Evolutionary conservation across 441 rosid species (phyloP).

Genomic region (Sinapis alba): DNA sequence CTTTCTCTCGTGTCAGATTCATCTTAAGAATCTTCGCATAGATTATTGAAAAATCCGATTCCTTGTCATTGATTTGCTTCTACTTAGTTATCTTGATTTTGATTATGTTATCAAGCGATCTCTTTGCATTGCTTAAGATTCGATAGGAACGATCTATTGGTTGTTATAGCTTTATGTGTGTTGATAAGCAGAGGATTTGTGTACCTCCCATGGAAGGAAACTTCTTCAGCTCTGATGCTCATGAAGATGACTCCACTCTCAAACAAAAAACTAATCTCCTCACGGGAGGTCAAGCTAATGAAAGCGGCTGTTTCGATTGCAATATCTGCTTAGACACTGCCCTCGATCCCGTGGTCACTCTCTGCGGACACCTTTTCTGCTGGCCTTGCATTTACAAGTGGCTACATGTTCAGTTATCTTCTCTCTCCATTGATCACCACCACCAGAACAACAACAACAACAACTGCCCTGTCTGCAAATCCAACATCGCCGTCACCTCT

Average conservation of each 20-base stretch:
- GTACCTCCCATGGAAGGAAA: slow-evolving; percentile 43
- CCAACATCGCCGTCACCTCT: slow-evolving; percentile 66
- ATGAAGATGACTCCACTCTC: slow-evolving; percentile 37
- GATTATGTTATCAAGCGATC: too few species aligned
- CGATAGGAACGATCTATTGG: too few species aligned
- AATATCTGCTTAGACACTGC: slow-evolving; percentile 82
- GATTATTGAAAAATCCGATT: too few species aligned
- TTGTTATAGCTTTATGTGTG: too few species aligned
- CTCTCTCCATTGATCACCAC: slow-evolving; percentile 63
- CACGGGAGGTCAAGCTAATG: slow-evolving; percentile 34
- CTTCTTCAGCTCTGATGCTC: slow-evolving; percentile 41
- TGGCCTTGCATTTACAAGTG: slow-evolving; percentile 96
- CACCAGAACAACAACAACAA: slow-evolving; percentile 37
- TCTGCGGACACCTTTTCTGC: slow-evolving; percentile 91
- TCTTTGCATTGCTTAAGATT: too few species aligned
- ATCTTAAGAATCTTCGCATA: too few species aligned
- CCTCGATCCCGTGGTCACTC: slow-evolving; percentile 79
- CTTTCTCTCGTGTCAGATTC: too few species aligned
- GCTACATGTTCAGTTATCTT: slow-evolving; percentile 77
- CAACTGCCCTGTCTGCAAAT: slow-evolving; percentile 85
- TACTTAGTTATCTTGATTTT: too few species aligned
- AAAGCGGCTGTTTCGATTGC: slow-evolving; percentile 66
- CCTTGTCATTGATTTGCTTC: too few species aligned
- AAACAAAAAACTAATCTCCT: slow-evolving; percentile 49
- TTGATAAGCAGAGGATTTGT: too few species aligned